Evolutionary conservation across 495 filamentous ascomycete species (phyloP).

Genomic region (Entonaema liquescens): DNA sequence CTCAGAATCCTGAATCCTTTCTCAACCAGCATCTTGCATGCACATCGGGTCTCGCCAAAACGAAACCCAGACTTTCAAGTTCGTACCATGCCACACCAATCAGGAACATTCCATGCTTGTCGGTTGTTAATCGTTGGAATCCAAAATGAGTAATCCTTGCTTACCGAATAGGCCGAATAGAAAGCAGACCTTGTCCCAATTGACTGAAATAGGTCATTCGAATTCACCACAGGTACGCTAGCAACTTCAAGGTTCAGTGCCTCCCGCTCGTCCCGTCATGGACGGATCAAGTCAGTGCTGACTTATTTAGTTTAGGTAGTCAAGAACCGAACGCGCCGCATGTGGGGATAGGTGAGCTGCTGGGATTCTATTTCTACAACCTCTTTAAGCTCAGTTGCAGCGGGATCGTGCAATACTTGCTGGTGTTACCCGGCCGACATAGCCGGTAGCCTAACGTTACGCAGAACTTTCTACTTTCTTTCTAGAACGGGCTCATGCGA

Average conservation of each 20-base stretch:
- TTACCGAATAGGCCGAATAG: conserved; percentile 34
- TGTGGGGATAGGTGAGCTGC: conserved; percentile 18
- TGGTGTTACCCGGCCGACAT: conserved; percentile 5
- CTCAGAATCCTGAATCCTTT: conserved; percentile 33
- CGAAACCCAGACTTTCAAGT: neutral
- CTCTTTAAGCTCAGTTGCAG: neutral
- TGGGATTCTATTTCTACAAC: conserved; percentile 25
- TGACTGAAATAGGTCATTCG: conserved; percentile 27
- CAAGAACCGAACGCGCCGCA: conserved; percentile 17
- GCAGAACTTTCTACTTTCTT: conserved; percentile 36
- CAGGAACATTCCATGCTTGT: neutral
- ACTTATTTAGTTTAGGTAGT: conserved; percentile 9
- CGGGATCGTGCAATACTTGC: conserved; percentile 3
- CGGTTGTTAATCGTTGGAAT: conserved; percentile 3
- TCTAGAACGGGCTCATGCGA: conserved; percentile 23
- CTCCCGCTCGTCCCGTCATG: conserved; percentile 18
- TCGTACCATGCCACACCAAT: neutral
- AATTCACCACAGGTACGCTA: conserved; percentile 1
- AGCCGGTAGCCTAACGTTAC: neutral
- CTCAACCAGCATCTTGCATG: conserved; percentile 9
- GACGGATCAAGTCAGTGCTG: conserved; percentile 24
- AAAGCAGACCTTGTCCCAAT: conserved; percentile 21
- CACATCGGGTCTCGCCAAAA: conserved; percentile 19
- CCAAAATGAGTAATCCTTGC: conserved; percentile 28
- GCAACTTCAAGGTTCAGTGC: conserved; percentile 14